Conservation (phyloP, 495 filamentous ascomycete species). For the Peziza echinospora region DNA sequence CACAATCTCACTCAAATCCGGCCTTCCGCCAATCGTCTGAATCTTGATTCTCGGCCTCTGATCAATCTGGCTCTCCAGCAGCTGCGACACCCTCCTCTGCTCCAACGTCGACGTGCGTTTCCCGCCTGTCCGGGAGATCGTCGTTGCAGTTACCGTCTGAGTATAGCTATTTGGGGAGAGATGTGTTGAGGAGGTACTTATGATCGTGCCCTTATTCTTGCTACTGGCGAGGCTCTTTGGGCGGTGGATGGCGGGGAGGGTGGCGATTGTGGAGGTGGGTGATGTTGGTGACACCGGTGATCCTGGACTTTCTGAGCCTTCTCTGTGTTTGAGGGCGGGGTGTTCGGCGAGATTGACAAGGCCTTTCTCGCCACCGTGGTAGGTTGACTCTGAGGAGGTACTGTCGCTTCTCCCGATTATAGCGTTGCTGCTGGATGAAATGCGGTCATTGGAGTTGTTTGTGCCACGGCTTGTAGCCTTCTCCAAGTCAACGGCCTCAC, state of each 20-base stretch:
- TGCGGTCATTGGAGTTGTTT: too few relatives aligned
- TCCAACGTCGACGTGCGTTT: too few relatives aligned
- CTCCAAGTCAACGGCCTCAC: too few relatives aligned
- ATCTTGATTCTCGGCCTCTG: conserved; percentile 3
- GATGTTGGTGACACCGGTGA: too few relatives aligned
- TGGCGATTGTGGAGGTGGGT: not conserved
- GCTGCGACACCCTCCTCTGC: conserved; percentile 1
- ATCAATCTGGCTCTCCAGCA: conserved; percentile 12
- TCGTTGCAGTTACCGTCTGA: not conserved
- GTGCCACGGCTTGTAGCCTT: too few relatives aligned
- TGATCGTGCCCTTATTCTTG: too few relatives aligned
- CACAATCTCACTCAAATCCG: conserved; percentile 8
- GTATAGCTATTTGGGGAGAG: not conserved
- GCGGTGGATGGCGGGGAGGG: not conserved
- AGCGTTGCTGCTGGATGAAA: too few relatives aligned
- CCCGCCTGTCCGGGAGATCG: not conserved
- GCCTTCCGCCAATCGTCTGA: conserved; percentile 9
- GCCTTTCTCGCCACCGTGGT: too few relatives aligned
- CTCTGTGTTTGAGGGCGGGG: too few relatives aligned
- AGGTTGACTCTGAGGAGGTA: not conserved
- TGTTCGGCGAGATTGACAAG: too few relatives aligned
- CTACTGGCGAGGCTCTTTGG: not conserved
- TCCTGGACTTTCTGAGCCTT: not conserved
- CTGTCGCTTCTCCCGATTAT: too few relatives aligned
- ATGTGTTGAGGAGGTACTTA: too few relatives aligned